Conservation (phyloP, 352 stramenopile genomes). For the Pythium pyrilobum region DNA sequence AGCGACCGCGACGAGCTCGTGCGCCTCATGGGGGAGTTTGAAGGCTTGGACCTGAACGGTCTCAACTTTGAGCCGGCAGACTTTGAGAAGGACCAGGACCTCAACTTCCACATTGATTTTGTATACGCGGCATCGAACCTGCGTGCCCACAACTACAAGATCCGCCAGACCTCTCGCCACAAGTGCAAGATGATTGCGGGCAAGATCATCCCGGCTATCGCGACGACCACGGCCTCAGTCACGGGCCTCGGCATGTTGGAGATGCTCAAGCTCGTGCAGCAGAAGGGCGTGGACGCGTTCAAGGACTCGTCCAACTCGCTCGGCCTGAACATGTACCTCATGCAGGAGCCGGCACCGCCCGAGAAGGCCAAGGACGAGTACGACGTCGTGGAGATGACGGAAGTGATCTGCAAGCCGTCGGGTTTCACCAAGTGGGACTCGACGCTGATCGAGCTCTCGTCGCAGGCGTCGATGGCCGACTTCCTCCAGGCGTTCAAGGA, state of each 20-base stretch:
- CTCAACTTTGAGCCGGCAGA: constrained; percentile 75
- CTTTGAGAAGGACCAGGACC: constrained; percentile 98
- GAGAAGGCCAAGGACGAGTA: constrained; percentile 90
- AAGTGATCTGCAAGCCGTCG: constrained; percentile 82
- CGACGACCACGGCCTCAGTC: constrained; percentile 99
- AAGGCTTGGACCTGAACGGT: constrained; percentile 44
- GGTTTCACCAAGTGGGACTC: constrained; percentile 93
- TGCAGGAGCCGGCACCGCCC: constrained; percentile 82
- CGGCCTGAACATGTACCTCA: constrained; percentile 90
- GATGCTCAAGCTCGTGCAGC: constrained; percentile 86
- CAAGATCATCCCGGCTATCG: constrained; percentile 99
- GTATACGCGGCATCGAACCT: constrained; percentile 98
- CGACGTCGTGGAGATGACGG: constrained; percentile 84
- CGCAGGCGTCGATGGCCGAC: constrained; percentile 53
- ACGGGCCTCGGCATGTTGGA: constrained; percentile 95
- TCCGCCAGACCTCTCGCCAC: constrained; percentile 74
- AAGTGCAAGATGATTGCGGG: constrained; percentile 98
- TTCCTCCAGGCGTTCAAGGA: constrained; percentile 67
- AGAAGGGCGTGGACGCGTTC: constrained; percentile 84
- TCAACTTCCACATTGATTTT: constrained; percentile 96
- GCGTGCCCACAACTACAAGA: constrained; percentile 87
- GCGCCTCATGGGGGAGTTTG: constrained; percentile 61
- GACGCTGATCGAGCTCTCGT: constrained; percentile 67
- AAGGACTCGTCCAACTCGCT: constrained; percentile 93
- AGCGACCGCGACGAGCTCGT: constrained; percentile 65